Evolutionary conservation across 371 early-diverging fungal species (phyloP), one percentile per base, ranked within the genome.

Genomic region (Paraphysoderma sedebokerense): DNA sequence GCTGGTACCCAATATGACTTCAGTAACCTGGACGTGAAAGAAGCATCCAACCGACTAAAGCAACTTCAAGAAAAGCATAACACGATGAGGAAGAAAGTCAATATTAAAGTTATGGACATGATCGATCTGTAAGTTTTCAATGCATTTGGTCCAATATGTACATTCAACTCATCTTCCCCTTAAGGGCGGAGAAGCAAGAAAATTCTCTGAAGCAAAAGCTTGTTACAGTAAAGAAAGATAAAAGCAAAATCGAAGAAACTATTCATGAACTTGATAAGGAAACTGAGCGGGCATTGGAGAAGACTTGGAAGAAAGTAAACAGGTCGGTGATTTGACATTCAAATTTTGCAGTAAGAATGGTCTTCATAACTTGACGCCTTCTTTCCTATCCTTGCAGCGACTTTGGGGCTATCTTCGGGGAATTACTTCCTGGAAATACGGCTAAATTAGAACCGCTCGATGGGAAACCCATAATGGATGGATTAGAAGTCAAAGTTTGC

Each of bases 321-420:
- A 67, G 70, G 79, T 80, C 60, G 63, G 68, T 28, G 17, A 35
- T 22, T 66, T 48, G 5, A 32, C 24, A 38, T 50, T 17, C n/a
- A 29, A n/a, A 4, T 48, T 30, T 34, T 19, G 12, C 33, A 31
- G 33, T 20, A 32, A 66, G 2, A 33, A 34, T 23, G 2, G 39
- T 52, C 27, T 33, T 36, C 36, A 48, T 17, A 36, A 24, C 22
- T 2, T 27, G 20, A 57, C 12, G 36, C 5, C 26, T 2, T 26
- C 31, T 55, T 17, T 31, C 22, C 31, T 23, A 20, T 45, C 28
- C 22, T 45, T 23, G 41, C 48, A 72, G 75, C 1, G 96, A 97
- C 57, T 98, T 98, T 72, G 92, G 97, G 0, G 72, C 68, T 0
- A 97, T 97, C 45, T 95, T 98, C 68, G 84, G 78, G 17, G 96